Evolutionary conservation across 805 yeast species (phyloP), one percentile per base, ranked within the genome.

Genomic region (Naumovozyma baii): DNA sequence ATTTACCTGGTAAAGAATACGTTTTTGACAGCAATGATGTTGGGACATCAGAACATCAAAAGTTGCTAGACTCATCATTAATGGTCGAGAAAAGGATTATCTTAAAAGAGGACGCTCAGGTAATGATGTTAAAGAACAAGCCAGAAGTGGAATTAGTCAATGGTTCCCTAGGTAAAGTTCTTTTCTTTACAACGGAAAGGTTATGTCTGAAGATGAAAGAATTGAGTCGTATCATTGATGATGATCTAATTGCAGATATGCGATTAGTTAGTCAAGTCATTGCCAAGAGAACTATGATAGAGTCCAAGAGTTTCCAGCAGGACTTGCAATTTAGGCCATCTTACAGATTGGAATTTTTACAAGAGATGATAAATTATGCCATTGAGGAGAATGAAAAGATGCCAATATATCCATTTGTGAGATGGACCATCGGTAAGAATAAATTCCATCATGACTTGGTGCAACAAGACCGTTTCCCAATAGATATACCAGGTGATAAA

Each of bases 101-200:
- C 2, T 63, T 92, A 47, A 90, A 88, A 57, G 78, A 75, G 39
- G 86, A 85, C 29, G 94, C 96, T 0, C 98, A 92, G 60, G 96
- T 92, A 1, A 88, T 92, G 96, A 78, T 85, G 70, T 63, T 92
- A 48, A 85, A 83, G 51, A 92, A 92, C 57, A 69, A 73, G 20
- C 88, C 84, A 47, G 81, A 76, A 8, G 63, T 68, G 2, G 55
- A 54, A 14, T 65, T 92, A 30, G 97, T 92, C 31, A 92, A 92
- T 62, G 98, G 99, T 2, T 76, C 96, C 0, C 66, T 90, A 30
- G 99, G 99, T 0, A 75, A 70, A 30, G 80, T 92, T 1, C 42
- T 68, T 3, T 59, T 62, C 25, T 69, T 69, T 42, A 46, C 62
- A 7, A 53, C 68, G 0, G 49, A 48, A 18, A 41, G 48, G 0